These are phyloP conservation scores for Salix arbutifolia DNA, from an alignment of 345 rosid genomes.

Conservation along the genomic window DNA sequence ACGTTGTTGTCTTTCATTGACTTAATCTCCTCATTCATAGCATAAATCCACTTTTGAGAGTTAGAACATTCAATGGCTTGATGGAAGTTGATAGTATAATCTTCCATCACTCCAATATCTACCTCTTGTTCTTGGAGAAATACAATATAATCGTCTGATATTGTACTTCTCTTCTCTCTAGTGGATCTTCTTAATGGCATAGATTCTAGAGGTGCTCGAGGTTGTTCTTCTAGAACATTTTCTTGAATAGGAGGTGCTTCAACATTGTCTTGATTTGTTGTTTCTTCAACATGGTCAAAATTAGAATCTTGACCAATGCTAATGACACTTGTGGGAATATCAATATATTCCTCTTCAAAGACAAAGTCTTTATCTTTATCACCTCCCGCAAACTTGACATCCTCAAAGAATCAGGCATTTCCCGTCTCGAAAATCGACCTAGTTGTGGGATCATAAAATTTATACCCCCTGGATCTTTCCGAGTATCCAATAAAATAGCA, in stretches of 20 bases:
- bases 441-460: neutral
- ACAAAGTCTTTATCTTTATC: neutral
- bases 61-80: no score
- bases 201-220: no score
- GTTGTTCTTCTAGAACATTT: no score
- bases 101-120: no score
- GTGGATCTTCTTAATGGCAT: no score
- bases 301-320: neutral
- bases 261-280: neutral
- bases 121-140: no score
- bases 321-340: neutral
- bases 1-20: no score
- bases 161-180: no score
- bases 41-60: no score
- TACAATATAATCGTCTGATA: no score
- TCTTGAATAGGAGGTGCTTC: neutral
- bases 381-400: neutral
- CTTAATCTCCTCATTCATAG: no score
- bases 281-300: neutral
- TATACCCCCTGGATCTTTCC: neutral
- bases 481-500: neutral
- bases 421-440: neutral
- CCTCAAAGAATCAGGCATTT: neutral
- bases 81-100: no score
- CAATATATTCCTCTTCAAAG: neutral